Evolutionary conservation across 1,284 basidiomycete species (phyloP).

Genomic region (Apiotrichum mycotoxinovorans): DNA sequence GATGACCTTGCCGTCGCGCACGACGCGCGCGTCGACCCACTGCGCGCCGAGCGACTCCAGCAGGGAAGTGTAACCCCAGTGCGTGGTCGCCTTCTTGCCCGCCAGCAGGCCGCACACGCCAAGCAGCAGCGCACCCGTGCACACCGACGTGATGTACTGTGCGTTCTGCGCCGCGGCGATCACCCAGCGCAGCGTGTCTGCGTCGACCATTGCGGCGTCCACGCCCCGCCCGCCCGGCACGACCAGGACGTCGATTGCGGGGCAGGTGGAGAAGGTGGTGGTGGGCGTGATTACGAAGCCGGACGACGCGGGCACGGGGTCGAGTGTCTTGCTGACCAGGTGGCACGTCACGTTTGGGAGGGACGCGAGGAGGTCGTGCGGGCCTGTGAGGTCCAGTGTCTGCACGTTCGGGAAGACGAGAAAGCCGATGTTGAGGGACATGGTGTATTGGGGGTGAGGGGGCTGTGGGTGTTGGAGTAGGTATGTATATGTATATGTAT

Average conservation of each 20-base stretch:
- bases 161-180: not conserved
- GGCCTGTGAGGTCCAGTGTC: slow-evolving; percentile 14
- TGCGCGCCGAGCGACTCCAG: slow-evolving; percentile 1
- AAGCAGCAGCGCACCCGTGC: slow-evolving; percentile 14
- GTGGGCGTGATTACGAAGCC: not conserved
- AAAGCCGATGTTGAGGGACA: not conserved
- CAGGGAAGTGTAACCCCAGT: slow-evolving; percentile 8
- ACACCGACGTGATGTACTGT: slow-evolving; percentile 9
- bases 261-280: not conserved
- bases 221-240: slow-evolving; percentile 11
- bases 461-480: not conserved
- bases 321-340: slow-evolving; percentile 1
- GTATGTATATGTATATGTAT: too few species aligned
- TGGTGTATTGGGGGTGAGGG: not conserved
- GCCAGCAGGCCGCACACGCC: slow-evolving; percentile 9
- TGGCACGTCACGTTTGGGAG: not conserved
- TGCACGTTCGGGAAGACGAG: slow-evolving; percentile 10
- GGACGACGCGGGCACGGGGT: not conserved
- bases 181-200: not conserved
- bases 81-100: slow-evolving; percentile 8
- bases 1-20: slow-evolving; percentile 8
- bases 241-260: slow-evolving; percentile 3
- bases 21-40: slow-evolving; percentile 6
- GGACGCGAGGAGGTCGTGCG: slow-evolving; percentile 5
- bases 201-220: not conserved